These are phyloP conservation scores for Trypanosoma theileri DNA, from an alignment of 208 protist genomes.

Conservation along the genomic window DNA sequence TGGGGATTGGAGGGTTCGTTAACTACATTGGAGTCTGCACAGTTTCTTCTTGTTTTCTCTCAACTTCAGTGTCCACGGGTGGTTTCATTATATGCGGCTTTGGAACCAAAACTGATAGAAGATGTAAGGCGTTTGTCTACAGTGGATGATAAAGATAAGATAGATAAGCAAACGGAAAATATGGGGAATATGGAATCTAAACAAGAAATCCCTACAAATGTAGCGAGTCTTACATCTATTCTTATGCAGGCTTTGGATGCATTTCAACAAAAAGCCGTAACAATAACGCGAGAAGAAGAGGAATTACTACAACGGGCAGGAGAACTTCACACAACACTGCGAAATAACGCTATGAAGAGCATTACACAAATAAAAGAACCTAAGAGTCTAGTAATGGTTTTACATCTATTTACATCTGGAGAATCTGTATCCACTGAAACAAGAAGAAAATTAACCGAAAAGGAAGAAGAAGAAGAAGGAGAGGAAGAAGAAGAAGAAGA, in stretches of 20 bases:
- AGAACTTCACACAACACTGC: conserved; percentile 23
- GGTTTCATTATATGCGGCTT: conserved; percentile 14
- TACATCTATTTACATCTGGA: conserved; percentile 19
- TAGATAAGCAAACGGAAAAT: neutral
- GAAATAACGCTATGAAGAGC: conserved; percentile 15
- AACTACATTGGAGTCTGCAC: conserved; percentile 30
- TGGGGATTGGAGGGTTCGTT: conserved; percentile 10
- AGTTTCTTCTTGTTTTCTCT: conserved; percentile 29
- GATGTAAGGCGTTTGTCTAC: conserved; percentile 7
- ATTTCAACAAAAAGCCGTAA: conserved; percentile 18
- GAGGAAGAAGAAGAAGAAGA: neutral
- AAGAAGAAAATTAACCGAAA: neutral
- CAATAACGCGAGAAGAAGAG: conserved; percentile 15
- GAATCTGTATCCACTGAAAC: neutral
- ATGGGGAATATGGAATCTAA: neutral
- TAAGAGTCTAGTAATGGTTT: conserved; percentile 35
- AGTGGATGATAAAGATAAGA: neutral
- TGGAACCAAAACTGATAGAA: conserved; percentile 20
- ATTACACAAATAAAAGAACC: conserved; percentile 21
- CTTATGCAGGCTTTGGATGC: conserved; percentile 29
- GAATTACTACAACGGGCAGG: conserved; percentile 18
- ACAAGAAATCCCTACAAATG: neutral
- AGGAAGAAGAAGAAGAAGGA: conserved; percentile 1
- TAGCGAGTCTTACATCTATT: conserved; percentile 5
- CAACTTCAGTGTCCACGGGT: conserved; percentile 18